phyloP scores from a whole-genome alignment of 2,329 filamentous ascomycete genomes.

The Fusarium euwallaceae region DNA sequence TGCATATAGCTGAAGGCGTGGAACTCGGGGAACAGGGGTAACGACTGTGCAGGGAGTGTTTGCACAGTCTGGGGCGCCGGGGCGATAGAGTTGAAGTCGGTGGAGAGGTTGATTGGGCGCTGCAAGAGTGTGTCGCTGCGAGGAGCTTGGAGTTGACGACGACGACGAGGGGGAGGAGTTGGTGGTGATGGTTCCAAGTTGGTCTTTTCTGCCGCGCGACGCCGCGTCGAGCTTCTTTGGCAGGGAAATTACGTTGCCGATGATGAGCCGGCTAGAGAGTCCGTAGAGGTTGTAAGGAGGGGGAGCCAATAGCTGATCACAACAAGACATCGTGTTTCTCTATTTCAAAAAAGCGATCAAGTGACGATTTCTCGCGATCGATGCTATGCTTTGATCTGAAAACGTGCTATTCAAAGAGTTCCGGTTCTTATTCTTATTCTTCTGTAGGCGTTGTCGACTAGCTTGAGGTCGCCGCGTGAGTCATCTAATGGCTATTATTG shows the following conservation, averaged over 20 bases:
- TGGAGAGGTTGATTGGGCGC: slow-evolving; percentile 18
- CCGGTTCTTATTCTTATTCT: neutral
- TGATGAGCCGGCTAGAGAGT: slow-evolving; percentile 45
- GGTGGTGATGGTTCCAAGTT: slow-evolving; percentile 38
- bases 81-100: slow-evolving; percentile 12
- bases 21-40: slow-evolving; percentile 51
- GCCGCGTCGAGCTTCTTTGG: slow-evolving; percentile 36
- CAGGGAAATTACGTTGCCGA: slow-evolving; percentile 40
- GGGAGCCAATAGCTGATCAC: slow-evolving; percentile 29
- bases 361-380: slow-evolving; percentile 8
- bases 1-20: slow-evolving; percentile 72
- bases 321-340: slow-evolving; percentile 31
- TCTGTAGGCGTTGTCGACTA: neutral
- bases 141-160: slow-evolving; percentile 28
- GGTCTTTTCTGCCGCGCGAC: slow-evolving; percentile 41
- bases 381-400: neutral
- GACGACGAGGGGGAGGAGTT: slow-evolving; percentile 24
- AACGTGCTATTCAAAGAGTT: neutral
- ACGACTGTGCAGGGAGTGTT: slow-evolving; percentile 63
- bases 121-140: slow-evolving; percentile 34
- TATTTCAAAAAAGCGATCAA: neutral
- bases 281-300: slow-evolving; percentile 7
- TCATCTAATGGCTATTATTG: slow-evolving; percentile 23
- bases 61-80: slow-evolving; percentile 63
- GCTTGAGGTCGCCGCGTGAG: slow-evolving; percentile 9